These are phyloP conservation scores for Sphagnum magellanicum DNA, from an alignment of 228 moss, liverwort and hornwort species.

Conservation along the genomic window DNA sequence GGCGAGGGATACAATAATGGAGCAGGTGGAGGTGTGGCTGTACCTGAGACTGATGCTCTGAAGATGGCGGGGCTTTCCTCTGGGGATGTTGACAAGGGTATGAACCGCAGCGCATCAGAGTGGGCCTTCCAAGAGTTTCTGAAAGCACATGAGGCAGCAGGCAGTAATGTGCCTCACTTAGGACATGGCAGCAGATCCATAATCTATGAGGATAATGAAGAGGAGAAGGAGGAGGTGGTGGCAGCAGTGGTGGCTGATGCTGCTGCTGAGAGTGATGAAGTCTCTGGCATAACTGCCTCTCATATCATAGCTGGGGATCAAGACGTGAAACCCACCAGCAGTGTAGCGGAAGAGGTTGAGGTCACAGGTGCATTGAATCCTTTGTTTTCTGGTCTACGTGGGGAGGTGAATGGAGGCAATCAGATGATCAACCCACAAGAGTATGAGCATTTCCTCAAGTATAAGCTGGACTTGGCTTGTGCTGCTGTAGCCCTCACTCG, in stretches of 20 bases:
- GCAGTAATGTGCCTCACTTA: constrained; percentile 13
- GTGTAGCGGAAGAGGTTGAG: constrained; percentile 54
- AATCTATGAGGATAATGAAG: constrained; percentile 37
- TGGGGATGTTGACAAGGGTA: constrained; percentile 9
- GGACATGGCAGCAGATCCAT: constrained; percentile 35
- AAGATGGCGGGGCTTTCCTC: not conserved
- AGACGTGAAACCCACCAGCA: not conserved
- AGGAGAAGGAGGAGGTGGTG: constrained; percentile 19
- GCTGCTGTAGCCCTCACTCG: constrained; percentile 73
- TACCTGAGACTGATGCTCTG: not conserved
- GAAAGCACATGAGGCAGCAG: constrained; percentile 36
- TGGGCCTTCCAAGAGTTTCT: constrained; percentile 93
- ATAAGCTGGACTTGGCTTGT: constrained; percentile 74
- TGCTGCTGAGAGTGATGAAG: not conserved
- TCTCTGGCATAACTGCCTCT: constrained; percentile 16
- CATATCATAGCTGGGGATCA: not conserved
- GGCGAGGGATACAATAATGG: constrained; percentile 28
- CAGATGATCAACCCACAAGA: constrained; percentile 49
- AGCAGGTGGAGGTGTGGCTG: not conserved
- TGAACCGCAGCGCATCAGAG: constrained; percentile 86
- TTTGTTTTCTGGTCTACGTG: constrained; percentile 73
- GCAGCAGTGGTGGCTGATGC: constrained; percentile 3
- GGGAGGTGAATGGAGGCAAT: constrained; percentile 50
- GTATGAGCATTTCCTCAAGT: constrained; percentile 63
- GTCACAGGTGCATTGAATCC: constrained; percentile 73